Conservation (phyloP, 192 early-diverging fungal species). For the Gryganskiella cystojenkinii region DNA sequence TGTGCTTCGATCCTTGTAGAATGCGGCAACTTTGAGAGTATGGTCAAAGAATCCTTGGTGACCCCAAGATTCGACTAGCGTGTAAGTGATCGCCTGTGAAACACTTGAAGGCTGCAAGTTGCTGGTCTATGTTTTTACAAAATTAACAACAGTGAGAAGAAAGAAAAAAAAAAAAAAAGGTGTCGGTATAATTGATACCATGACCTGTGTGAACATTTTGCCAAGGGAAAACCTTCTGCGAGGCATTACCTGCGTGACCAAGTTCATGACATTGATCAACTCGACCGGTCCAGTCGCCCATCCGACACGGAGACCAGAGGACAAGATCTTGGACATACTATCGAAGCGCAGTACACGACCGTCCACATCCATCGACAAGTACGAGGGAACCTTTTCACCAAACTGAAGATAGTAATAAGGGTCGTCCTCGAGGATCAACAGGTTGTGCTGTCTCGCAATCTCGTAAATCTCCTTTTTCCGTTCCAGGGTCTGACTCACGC, state of each 20-base stretch:
- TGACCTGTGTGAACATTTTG: too few species aligned
- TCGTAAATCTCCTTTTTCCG: slow-evolving; percentile 84
- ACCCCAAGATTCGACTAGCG: slow-evolving; percentile 84
- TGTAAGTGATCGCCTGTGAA: slow-evolving; percentile 79
- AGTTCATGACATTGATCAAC: slow-evolving; percentile 82
- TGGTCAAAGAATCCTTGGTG: slow-evolving; percentile 82
- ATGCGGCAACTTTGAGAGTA: slow-evolving; percentile 70
- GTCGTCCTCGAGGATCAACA: slow-evolving; percentile 95
- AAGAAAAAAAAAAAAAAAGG: slow-evolving; percentile 1
- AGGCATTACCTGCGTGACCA: slow-evolving; percentile 69
- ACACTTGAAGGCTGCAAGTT: slow-evolving; percentile 88
- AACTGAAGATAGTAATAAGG: slow-evolving; percentile 95
- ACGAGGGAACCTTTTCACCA: slow-evolving; percentile 67
- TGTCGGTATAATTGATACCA: too few species aligned
- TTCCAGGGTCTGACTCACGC: slow-evolving; percentile 78
- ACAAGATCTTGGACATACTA: slow-evolving; percentile 92
- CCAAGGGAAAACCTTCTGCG: too few species aligned
- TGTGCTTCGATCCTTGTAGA: slow-evolving; percentile 80
- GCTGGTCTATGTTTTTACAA: slow-evolving; percentile 65
- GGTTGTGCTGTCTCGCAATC: slow-evolving; percentile 76
- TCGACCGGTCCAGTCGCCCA: slow-evolving; percentile 76
- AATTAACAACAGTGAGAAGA: background rate
- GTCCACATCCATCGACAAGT: slow-evolving; percentile 92
- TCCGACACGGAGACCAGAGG: slow-evolving; percentile 87
- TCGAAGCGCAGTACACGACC: slow-evolving; percentile 92